These are phyloP conservation scores for Alloteropsis semialata DNA, from an alignment of 176 grass and related monocot genomes.

Conservation along the genomic window DNA sequence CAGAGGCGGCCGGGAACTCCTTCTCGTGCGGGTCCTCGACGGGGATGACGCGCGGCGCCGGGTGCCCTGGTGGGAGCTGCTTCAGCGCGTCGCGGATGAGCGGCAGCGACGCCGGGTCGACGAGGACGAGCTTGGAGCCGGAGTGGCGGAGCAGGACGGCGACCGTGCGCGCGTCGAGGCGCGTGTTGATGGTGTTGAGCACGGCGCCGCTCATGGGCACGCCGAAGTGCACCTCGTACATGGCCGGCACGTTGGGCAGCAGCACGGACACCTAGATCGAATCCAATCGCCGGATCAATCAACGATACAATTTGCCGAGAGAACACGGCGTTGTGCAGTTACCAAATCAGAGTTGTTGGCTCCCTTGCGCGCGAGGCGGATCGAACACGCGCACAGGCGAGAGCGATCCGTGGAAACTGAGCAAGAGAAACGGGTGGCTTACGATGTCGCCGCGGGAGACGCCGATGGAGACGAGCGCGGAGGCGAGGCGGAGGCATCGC, in stretches of 20 bases:
- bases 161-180: constrained; percentile 77
- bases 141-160: constrained; percentile 70
- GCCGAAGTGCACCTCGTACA: constrained; percentile 93
- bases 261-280: constrained; percentile 69
- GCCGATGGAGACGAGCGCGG: constrained; percentile 68
- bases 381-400: no score
- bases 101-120: constrained; percentile 40
- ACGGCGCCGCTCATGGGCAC: constrained; percentile 94
- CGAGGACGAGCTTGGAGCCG: constrained; percentile 63
- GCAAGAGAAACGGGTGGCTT: background rate
- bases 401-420: no score
- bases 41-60: constrained; percentile 40
- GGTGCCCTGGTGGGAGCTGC: constrained; percentile 32
- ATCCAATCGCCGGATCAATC: background rate
- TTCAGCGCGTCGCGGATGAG: constrained; percentile 45
- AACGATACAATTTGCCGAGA: no score
- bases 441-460: constrained; percentile 64
- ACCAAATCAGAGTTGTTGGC: no score
- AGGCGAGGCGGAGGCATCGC: constrained; percentile 84
- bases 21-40: constrained; percentile 74
- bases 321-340: no score
- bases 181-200: constrained; percentile 86
- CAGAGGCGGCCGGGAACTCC: background rate
- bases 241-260: constrained; percentile 76
- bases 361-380: no score